Base-by-base conservation (phyloP, 768 basidiomycete species). In the Leccinum boreale region DNA sequence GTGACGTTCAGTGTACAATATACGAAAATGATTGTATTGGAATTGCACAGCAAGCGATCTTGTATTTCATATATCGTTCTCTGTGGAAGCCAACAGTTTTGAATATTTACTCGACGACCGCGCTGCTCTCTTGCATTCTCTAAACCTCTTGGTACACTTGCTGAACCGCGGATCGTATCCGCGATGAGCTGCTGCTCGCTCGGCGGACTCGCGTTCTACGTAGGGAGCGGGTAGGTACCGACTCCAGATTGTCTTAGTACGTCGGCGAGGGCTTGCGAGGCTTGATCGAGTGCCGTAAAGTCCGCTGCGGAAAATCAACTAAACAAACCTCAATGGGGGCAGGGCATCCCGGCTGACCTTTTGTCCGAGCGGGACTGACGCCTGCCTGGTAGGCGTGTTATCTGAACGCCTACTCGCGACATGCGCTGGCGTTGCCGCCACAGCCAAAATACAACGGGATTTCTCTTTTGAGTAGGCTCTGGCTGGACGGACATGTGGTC, bases 311-410 rank as follows among this genome's bases (percentile, higher is more conserved):
- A 79, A 24, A 48, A 47, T 23, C 6, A 31, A 8, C 31, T 35
- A 3, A 5, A 23, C 19, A 5, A 24, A 21, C 6, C 19, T 11
- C 26, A 51, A 0, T 3, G 8, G 19, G 5, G 36, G n/a, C 55
- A 24, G 29, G 4, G 29, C 28, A 23, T 21, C 4, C 51, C 73
- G 8, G 36, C 36, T 50, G 58, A 85, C 86, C 80, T 71, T 82
- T 75, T 1, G 84, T 84, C 52, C 84, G 81, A 4, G 75, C 71
- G 3, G 85, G 62, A 52, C 73, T 82, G 52, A 74, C 79, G 26
- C 81, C 82, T 0, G 77, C 65, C 56, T 82, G 81, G 68, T 87
- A 88, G 24, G 86, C 85, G 42, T 81, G 79, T 69, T 85, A 81
- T 57, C 85, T 87, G 62, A 2, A 23, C 35, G 45, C 15, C 74